phyloP scores from a whole-genome alignment of 768 basidiomycete genomes.

The Coprinopsis marcescibilis region DNA sequence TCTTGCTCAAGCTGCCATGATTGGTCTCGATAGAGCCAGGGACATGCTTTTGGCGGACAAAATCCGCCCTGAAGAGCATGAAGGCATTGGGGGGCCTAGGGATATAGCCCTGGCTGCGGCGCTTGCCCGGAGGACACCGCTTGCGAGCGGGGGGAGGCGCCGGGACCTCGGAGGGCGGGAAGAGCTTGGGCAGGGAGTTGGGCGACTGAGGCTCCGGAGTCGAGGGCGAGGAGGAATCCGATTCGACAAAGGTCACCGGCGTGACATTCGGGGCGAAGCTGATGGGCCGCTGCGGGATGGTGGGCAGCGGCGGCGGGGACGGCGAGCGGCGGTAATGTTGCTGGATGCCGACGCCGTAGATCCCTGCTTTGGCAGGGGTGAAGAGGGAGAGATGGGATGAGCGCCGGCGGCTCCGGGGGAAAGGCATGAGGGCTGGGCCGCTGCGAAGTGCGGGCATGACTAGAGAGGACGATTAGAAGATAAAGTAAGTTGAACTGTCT shows the following conservation, averaged over 20 bases:
- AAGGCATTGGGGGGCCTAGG: constrained; percentile 83
- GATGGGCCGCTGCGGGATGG: constrained; percentile 16
- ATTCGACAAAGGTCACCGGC: constrained; percentile 19
- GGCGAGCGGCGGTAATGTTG: not conserved
- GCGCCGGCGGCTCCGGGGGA: constrained; percentile 8
- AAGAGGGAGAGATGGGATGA: constrained; percentile 11
- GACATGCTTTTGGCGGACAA: constrained; percentile 75
- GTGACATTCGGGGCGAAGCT: constrained; percentile 27
- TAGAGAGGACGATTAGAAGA: constrained; percentile 1
- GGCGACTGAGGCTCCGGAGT: constrained; percentile 10
- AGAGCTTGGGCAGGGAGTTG: constrained; percentile 13
- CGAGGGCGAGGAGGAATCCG: constrained; percentile 14
- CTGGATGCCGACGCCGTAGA: constrained; percentile 18
- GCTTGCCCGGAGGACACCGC: constrained; percentile 50
- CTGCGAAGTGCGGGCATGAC: constrained; percentile 9
- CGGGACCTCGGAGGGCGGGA: constrained; percentile 16
- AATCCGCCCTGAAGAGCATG: constrained; percentile 81
- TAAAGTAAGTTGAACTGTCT: not conserved
- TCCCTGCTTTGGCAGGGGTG: constrained; percentile 23
- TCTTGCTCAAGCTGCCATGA: constrained; percentile 69
- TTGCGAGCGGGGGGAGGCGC: constrained; percentile 17
- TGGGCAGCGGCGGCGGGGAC: not conserved
- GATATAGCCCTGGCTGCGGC: constrained; percentile 57
- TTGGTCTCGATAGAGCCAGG: constrained; percentile 74
- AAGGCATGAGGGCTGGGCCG: constrained; percentile 1